A percentile compares a stretch with the other conserved stretches of the same genome.
Evolutionary conservation across 176 grass and related monocot genomes (phyloP).

Genomic region (Carex pumila): DNA sequence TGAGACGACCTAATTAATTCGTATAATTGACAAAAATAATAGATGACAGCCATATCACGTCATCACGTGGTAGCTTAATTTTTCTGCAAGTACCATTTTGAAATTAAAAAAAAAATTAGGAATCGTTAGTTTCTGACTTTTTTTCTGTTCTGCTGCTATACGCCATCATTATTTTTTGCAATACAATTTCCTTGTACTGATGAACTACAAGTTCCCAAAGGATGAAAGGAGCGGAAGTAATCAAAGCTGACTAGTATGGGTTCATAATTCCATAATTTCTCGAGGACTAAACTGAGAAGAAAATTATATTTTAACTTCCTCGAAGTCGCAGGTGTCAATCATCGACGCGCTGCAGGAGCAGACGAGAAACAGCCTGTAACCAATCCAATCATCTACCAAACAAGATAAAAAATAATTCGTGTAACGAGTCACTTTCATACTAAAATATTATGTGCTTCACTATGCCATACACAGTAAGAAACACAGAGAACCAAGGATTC

Average conservation of each 20-base stretch:
- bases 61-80: too few species aligned
- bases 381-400: not conserved
- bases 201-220: not conserved
- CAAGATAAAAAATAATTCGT: not conserved
- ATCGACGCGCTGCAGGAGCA: not conserved
- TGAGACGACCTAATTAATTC: too few species aligned
- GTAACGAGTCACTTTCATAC: not conserved
- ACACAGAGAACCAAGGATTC: too few species aligned
- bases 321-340: not conserved
- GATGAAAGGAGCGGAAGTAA: not conserved
- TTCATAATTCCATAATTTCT: not conserved
- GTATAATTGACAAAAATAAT: too few species aligned
- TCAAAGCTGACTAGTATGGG: not conserved
- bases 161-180: not conserved
- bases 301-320: not conserved
- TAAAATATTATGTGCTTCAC: too few species aligned
- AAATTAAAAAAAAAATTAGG: not conserved
- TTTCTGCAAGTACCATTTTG: not conserved
- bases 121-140: too few species aligned
- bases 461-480: too few species aligned
- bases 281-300: not conserved
- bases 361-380: not conserved
- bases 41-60: too few species aligned
- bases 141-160: too few species aligned
- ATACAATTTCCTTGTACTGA: not conserved